Evolutionary conservation across 352 stramenopile species (phyloP).

Genomic region (Phytophthora pseudosyringae): DNA sequence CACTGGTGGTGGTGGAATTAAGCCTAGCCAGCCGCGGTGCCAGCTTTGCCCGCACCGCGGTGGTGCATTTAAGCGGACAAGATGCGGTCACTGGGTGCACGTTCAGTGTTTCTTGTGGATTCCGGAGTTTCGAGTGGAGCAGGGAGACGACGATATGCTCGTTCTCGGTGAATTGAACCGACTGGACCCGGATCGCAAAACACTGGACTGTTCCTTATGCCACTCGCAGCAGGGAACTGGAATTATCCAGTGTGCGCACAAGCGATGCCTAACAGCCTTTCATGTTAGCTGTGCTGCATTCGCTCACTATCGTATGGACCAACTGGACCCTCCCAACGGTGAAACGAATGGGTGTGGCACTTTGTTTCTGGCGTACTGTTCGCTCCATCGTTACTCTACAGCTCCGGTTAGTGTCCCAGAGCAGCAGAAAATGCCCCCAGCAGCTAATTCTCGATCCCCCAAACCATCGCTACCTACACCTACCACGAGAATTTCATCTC

Average conservation of each 20-base stretch:
- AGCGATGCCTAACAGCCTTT: slow-evolving; percentile 75
- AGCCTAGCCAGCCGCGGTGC: slow-evolving; percentile 34
- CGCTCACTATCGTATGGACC: slow-evolving; percentile 66
- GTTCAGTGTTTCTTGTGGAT: slow-evolving; percentile 90
- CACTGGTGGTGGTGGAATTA: background rate
- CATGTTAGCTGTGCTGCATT: slow-evolving; percentile 80
- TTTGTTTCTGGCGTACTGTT: slow-evolving; percentile 76
- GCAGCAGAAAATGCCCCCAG: slow-evolving; percentile 13
- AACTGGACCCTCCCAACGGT: slow-evolving; percentile 48
- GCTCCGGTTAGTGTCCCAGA: slow-evolving; percentile 10
- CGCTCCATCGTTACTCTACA: slow-evolving; percentile 56
- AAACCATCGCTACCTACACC: slow-evolving; percentile 26
- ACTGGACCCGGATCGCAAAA: slow-evolving; percentile 67
- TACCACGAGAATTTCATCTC: slow-evolving; percentile 36
- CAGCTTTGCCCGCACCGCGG: slow-evolving; percentile 71
- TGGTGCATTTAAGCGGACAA: slow-evolving; percentile 65
- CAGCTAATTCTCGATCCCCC: slow-evolving; percentile 4
- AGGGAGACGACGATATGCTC: slow-evolving; percentile 41
- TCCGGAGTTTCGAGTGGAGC: slow-evolving; percentile 66
- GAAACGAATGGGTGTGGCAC: slow-evolving; percentile 45
- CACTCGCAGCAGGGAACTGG: slow-evolving; percentile 61
- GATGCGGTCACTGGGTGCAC: slow-evolving; percentile 79
- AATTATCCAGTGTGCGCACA: slow-evolving; percentile 83
- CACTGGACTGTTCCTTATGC: slow-evolving; percentile 75
- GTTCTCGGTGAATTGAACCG: slow-evolving; percentile 52